phyloP scores from a whole-genome alignment of 352 stramenopile species.

The Globisporangium nodosum region DNA sequence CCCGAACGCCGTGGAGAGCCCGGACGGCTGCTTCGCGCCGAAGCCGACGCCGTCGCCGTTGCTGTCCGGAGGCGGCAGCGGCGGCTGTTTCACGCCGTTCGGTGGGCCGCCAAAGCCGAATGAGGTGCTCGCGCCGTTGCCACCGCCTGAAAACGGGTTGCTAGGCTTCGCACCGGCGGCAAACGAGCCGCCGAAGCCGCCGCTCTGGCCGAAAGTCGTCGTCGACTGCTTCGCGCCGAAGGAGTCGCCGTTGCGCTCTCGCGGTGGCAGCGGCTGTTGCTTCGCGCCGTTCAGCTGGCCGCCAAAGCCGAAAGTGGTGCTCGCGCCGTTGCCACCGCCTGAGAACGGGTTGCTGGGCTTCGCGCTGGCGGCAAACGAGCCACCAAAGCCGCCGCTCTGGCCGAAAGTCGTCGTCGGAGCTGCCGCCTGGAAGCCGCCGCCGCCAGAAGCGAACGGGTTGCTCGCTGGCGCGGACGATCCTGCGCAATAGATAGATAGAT shows the following conservation, averaged over 20 bases:
- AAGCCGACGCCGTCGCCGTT: constrained; percentile 16
- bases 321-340: not conserved
- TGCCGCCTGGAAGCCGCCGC: constrained; percentile 9
- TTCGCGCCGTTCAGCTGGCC: not conserved
- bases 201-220: constrained; percentile 32
- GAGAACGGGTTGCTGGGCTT: constrained; percentile 13
- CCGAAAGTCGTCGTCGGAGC: constrained; percentile 18
- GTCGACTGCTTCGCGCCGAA: constrained; percentile 16
- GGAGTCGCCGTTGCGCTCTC: constrained; percentile 8
- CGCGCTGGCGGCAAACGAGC: not conserved
- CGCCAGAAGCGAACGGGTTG: constrained; percentile 1
- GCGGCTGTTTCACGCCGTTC: constrained; percentile 1
- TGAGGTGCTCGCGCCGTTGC: not conserved
- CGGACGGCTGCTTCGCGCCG: constrained; percentile 6
- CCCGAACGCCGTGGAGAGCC: constrained; percentile 10
- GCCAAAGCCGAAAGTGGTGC: not conserved
- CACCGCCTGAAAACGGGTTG: constrained; percentile 11
- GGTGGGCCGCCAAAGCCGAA: not conserved
- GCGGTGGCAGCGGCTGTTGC: not conserved
- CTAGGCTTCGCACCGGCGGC: not conserved
- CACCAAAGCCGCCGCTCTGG: constrained; percentile 16
- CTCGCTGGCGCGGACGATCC: not conserved
- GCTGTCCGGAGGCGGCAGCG: not conserved
- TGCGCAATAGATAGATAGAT: not conserved
- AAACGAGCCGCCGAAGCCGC: constrained; percentile 9